These are phyloP conservation scores for Tetracladium marchalianum DNA, from an alignment of 495 filamentous ascomycete species.

Conservation along the genomic window DNA sequence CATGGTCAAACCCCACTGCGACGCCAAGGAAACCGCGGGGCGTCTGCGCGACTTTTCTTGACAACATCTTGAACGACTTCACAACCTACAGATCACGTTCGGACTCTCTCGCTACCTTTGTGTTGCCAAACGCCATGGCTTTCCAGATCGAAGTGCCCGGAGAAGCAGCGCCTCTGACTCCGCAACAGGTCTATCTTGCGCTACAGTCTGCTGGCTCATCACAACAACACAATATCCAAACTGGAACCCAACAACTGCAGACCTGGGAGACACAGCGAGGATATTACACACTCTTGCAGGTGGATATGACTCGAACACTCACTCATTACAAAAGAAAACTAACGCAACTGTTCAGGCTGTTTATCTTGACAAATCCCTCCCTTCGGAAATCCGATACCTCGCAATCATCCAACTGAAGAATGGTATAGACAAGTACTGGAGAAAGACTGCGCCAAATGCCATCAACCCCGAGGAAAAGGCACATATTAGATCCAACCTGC, in stretches of 20 bases:
- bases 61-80: too few relatives aligned
- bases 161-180: slow-evolving; percentile 41
- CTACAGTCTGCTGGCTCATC: slow-evolving; percentile 64
- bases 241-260: slow-evolving; percentile 72
- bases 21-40: too few relatives aligned
- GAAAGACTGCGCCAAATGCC: slow-evolving; percentile 58
- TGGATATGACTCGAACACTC: slow-evolving; percentile 19
- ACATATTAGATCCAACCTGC: slow-evolving; percentile 58
- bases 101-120: too few relatives aligned
- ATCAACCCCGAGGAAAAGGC: slow-evolving; percentile 67
- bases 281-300: slow-evolving; percentile 77
- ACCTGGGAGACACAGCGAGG: slow-evolving; percentile 70
- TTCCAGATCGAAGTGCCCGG: slow-evolving; percentile 45
- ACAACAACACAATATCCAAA: slow-evolving; percentile 64
- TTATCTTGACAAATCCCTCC: slow-evolving; percentile 67
- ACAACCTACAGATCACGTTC: too few relatives aligned
- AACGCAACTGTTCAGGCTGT: slow-evolving; percentile 40
- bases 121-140: slow-evolving; percentile 31
- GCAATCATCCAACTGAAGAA: slow-evolving; percentile 92
- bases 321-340: slow-evolving; percentile 13
- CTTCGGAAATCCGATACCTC: slow-evolving; percentile 70
- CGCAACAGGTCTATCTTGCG: slow-evolving; percentile 60
- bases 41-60: too few relatives aligned
- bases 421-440: slow-evolving; percentile 90
- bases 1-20: too few relatives aligned